phyloP scores from a whole-genome alignment of 306 rosid species.

The Quercus rubra region DNA sequence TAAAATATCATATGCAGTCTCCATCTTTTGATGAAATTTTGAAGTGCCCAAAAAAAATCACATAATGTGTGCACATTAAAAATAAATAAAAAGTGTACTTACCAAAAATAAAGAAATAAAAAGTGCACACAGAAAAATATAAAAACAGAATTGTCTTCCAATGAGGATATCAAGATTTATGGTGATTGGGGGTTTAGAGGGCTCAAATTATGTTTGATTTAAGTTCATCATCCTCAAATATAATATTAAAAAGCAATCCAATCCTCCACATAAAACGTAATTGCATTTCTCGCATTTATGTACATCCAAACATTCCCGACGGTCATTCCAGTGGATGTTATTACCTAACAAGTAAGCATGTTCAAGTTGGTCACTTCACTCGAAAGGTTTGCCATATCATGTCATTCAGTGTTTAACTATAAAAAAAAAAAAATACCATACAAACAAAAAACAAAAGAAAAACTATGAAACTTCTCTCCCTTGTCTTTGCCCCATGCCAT shows the following conservation, averaged over 20 bases:
- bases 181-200: neutral
- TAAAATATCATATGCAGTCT: neutral
- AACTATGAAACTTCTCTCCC: neutral
- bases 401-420: neutral
- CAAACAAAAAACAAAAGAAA: neutral
- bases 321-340: neutral
- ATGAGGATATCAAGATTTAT: neutral
- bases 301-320: neutral
- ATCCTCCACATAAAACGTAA: neutral
- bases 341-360: neutral
- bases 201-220: neutral
- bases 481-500: neutral
- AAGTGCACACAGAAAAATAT: neutral
- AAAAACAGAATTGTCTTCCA: neutral
- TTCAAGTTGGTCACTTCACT: neutral
- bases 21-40: neutral
- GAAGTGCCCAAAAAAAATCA: neutral
- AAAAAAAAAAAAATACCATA: neutral
- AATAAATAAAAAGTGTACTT: too few species aligned
- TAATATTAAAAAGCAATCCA: neutral
- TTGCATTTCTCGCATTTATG: neutral
- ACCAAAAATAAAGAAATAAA: too few species aligned
- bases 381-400: neutral
- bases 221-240: neutral
- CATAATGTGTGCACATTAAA: neutral